phyloP scores from a whole-genome alignment of 1,284 basidiomycete species.

The Ceratobasidium sp. region DNA sequence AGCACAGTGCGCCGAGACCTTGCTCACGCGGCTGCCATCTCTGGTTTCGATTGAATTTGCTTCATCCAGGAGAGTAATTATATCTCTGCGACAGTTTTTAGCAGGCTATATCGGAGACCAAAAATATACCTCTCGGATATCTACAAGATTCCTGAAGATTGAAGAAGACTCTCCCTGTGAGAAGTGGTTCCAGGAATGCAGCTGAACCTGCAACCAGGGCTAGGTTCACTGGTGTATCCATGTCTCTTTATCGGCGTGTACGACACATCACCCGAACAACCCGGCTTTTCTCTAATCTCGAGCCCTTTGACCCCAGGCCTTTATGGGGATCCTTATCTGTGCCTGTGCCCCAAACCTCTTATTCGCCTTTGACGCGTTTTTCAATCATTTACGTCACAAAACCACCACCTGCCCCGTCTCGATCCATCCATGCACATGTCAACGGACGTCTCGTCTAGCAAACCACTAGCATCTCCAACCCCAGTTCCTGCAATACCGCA shows the following conservation, averaged over 20 bases:
- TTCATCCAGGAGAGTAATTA: slow-evolving; percentile 17
- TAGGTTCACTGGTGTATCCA: not conserved
- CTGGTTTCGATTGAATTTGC: slow-evolving; percentile 21
- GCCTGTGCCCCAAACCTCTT: not conserved
- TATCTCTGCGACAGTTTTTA: slow-evolving; percentile 10
- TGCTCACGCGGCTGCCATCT: slow-evolving; percentile 8
- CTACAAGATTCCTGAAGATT: not conserved
- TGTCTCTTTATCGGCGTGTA: not conserved
- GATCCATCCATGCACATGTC: not conserved
- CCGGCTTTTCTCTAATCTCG: not conserved
- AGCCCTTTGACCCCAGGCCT: not conserved
- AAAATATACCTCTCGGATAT: not conserved
- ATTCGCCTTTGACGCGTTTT: not conserved
- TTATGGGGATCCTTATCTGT: not conserved
- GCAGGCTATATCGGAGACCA: not conserved
- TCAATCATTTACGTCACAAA: not conserved
- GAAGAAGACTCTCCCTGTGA: slow-evolving; percentile 1
- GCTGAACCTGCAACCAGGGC: not conserved
- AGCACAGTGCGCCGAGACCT: slow-evolving; percentile 10
- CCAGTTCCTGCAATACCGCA: not conserved
- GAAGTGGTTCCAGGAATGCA: slow-evolving; percentile 24
- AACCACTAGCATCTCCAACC: not conserved
- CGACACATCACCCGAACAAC: not conserved
- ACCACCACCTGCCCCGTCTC: not conserved
- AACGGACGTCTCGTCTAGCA: not conserved